Evolutionary conservation across 305 asterid genomes (phyloP).

Genomic region (Withania somnifera): DNA sequence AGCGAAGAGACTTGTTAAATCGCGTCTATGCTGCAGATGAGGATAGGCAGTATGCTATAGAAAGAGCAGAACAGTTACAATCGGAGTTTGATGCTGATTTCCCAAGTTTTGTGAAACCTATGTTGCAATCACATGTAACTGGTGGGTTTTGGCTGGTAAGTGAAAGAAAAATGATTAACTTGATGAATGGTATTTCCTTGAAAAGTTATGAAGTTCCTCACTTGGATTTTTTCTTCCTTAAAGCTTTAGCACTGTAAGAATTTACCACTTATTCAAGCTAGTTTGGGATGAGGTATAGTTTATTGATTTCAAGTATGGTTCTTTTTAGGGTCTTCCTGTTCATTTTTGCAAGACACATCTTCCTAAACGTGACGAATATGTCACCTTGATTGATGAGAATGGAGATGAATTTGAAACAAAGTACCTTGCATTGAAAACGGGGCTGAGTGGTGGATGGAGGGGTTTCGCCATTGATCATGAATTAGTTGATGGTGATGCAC

Average conservation of each 20-base stretch:
- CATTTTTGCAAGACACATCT: slow-evolving; percentile 53
- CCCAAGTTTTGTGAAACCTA: slow-evolving; percentile 64
- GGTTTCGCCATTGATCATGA: slow-evolving; percentile 62
- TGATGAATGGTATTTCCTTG: background rate
- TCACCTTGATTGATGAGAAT: slow-evolving; percentile 46
- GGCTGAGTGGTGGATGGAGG: slow-evolving; percentile 84
- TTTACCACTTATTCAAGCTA: background rate
- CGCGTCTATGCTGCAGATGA: slow-evolving; percentile 69
- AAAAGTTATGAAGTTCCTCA: no score
- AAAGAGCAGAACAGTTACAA: slow-evolving; percentile 51
- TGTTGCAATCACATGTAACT: slow-evolving; percentile 90
- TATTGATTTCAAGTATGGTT: background rate
- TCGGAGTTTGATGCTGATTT: slow-evolving; percentile 33
- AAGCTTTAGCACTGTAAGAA: background rate
- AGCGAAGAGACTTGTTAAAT: slow-evolving; percentile 49
- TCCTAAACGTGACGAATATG: slow-evolving; percentile 30
- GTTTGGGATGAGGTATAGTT: background rate
- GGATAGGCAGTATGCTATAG: slow-evolving; percentile 40
- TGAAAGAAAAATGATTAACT: no score
- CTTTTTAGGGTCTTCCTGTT: slow-evolving; percentile 56
- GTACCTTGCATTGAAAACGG: slow-evolving; percentile 46
- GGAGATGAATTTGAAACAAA: slow-evolving; percentile 34
- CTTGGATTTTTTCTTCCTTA: no score
- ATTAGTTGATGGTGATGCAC: slow-evolving; percentile 66
- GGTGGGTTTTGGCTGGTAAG: slow-evolving; percentile 95